phyloP scores from a whole-genome alignment of 768 basidiomycete genomes.

The Filobasidium floriforme region DNA sequence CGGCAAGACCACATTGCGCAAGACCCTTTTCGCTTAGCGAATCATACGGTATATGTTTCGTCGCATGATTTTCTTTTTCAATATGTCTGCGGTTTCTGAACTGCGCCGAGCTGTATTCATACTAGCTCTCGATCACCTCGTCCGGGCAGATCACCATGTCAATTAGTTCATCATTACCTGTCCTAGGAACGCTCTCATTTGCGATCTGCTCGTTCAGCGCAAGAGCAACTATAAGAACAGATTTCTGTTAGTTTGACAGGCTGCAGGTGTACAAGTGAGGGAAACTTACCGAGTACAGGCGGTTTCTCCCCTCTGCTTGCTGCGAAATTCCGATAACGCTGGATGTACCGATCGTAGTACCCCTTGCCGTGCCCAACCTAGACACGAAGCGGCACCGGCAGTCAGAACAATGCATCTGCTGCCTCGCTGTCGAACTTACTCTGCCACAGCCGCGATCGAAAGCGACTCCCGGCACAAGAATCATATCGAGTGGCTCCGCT shows the following conservation, averaged over 20 bases:
- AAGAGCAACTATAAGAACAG: neutral
- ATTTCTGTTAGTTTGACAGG: too few species aligned
- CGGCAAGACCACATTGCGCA: too few species aligned
- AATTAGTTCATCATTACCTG: neutral
- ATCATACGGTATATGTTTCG: too few species aligned
- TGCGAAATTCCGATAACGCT: constrained; percentile 16
- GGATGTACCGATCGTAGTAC: constrained; percentile 22
- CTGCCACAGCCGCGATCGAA: constrained; percentile 18
- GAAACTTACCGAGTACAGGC: constrained; percentile 17
- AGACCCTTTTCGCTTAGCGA: too few species aligned
- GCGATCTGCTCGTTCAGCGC: neutral
- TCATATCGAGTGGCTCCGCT: constrained; percentile 14
- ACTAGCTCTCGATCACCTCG: neutral
- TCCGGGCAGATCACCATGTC: neutral
- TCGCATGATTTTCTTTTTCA: too few species aligned
- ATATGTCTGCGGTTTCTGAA: too few species aligned
- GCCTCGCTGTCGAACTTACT: neutral
- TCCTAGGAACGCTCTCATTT: neutral
- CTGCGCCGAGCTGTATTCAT: neutral
- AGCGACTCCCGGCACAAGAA: constrained; percentile 19
- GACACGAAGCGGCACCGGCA: neutral
- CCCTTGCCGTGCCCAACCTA: constrained; percentile 25
- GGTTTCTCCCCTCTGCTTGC: constrained; percentile 5
- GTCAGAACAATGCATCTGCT: neutral
- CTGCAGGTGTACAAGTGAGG: too few species aligned